Percentiles rank a stretch among this genome's conserved stretches.
These are phyloP conservation scores for Ampelocalamus luodianensis DNA, from an alignment of 176 grass and related monocot genomes.

Conservation along the genomic window DNA sequence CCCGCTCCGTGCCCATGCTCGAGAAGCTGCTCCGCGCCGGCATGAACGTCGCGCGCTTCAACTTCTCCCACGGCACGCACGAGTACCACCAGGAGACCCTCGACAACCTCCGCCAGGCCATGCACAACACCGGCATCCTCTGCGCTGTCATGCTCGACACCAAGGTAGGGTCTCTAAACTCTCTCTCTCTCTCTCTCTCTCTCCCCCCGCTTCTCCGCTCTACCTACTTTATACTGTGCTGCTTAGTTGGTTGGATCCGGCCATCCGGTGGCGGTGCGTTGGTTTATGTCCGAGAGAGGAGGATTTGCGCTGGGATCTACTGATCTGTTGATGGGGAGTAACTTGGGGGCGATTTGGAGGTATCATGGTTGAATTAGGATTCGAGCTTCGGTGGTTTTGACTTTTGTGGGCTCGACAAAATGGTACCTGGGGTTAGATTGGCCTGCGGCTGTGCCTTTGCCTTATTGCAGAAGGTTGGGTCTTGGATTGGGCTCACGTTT, in stretches of 20 bases:
- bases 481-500: neutral
- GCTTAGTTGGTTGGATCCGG: slow-evolving; percentile 24
- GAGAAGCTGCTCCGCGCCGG: slow-evolving; percentile 88
- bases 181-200: neutral
- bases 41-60: slow-evolving; percentile 97
- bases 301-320: slow-evolving; percentile 12
- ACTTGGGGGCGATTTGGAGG: neutral
- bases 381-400: neutral
- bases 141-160: slow-evolving; percentile 98
- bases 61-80: slow-evolving; percentile 92
- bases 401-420: neutral
- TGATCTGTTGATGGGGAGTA: neutral
- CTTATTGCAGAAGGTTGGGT: neutral
- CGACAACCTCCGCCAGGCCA: slow-evolving; percentile 71
- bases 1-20: slow-evolving; percentile 80
- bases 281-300: neutral
- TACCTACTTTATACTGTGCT: neutral
- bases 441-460: neutral
- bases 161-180: slow-evolving; percentile 45
- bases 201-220: neutral
- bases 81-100: slow-evolving; percentile 94
- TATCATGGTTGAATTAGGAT: slow-evolving; percentile 1
- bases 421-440: neutral
- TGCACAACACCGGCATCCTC: slow-evolving; percentile 86
- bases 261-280: neutral